Percentiles rank a stretch among this genome's conserved stretches.
Evolutionary conservation across 139 green algal species (phyloP).

Genomic region (Nannochloris sp.): DNA sequence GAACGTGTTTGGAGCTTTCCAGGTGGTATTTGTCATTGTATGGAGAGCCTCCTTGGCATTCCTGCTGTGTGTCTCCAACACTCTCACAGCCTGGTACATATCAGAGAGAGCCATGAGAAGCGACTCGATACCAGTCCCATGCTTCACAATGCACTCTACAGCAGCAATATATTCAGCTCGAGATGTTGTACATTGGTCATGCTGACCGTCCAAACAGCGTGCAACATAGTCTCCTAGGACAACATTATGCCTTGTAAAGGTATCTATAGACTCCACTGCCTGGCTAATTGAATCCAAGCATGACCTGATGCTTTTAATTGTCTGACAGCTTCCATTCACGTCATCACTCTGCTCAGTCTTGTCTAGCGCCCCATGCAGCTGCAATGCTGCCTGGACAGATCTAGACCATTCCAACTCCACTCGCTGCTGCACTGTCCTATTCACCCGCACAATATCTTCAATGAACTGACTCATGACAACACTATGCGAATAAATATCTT

Average conservation of each 20-base stretch:
- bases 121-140: slow-evolving; percentile 11
- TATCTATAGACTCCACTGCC: slow-evolving; percentile 20
- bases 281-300: not conserved
- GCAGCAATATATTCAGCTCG: too few species aligned
- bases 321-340: too few species aligned
- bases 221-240: slow-evolving; percentile 18
- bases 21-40: not conserved
- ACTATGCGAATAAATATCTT: too few species aligned
- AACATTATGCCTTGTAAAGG: slow-evolving; percentile 29
- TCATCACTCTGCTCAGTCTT: too few species aligned
- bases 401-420: too few species aligned
- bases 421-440: too few species aligned
- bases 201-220: not conserved
- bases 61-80: not conserved
- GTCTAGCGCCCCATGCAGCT: too few species aligned
- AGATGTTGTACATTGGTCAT: not conserved
- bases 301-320: not conserved
- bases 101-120: slow-evolving; percentile 33
- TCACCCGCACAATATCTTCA: too few species aligned
- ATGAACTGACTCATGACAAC: too few species aligned
- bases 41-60: not conserved
- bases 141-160: too few species aligned
- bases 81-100: slow-evolving; percentile 15
- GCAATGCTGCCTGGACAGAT: too few species aligned
- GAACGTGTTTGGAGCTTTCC: slow-evolving; percentile 42